Base-by-base conservation (phyloP, 768 basidiomycete species). In the Galerina marginata region DNA sequence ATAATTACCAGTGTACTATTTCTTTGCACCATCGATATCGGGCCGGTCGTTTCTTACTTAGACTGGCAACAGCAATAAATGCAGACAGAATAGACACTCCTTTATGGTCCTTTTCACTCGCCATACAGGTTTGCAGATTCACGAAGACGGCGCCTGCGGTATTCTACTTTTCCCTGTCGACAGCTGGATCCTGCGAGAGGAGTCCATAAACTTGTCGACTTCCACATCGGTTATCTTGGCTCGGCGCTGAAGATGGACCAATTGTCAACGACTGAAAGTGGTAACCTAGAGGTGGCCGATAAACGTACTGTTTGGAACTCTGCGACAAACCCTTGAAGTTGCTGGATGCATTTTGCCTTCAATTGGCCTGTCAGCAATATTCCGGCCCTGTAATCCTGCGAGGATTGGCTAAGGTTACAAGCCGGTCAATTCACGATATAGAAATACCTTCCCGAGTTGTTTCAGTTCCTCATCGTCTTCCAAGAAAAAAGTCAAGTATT, bases 401-500 rank as follows among this genome's bases (percentile, higher is more conserved):
- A 50, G 52, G 15, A 50, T 11, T 20, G 7, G 44, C 6, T 9
- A 15, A 10, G 20, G 15, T 29, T 12, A 54, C 9, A 37, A 25
- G 9, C 33, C 12, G 9, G 6, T 6, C 5, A 36, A 38, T 4
- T 46, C 16, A 29, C 39, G 7, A 12, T 16, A 25, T 12, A 1
- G 15, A 5, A 29, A 1, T 65, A 95, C 96, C 78, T 87, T 85
- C 36, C 88, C 92, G 53, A 98, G 73, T 67, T 78, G 80, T 63
- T 82, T 86, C 59, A 97, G 79, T 77, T 93, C 90, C n/a, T 86
- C 92, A 61, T 99, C 97, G 67, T 97, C 93, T 1, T 98, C 96
- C 71, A 97, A 78, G 74, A 99, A 97, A 84, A 99, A 99, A 10
- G 87, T 84, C 63, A 99, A 72, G 74, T 97, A 99, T 76, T 98